These are phyloP conservation scores for Micromonas commoda DNA, from an alignment of 139 green algal genomes.

Conservation along the genomic window DNA sequence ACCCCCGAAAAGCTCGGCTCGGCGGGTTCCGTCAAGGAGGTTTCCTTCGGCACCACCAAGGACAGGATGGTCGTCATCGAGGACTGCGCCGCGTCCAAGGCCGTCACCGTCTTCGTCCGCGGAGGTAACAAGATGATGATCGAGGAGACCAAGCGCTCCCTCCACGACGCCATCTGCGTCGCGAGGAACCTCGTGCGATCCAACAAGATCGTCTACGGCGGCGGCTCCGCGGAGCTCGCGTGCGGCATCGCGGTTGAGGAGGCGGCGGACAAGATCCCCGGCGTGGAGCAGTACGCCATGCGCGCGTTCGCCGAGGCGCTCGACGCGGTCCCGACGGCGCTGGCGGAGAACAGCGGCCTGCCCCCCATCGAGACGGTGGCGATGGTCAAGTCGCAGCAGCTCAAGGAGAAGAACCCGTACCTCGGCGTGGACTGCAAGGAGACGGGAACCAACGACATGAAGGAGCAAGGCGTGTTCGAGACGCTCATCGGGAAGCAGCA, in stretches of 20 bases:
- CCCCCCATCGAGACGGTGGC: conserved; percentile 86
- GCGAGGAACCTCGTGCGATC: conserved; percentile 94
- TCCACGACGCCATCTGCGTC: conserved; percentile 98
- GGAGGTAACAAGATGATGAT: conserved; percentile 93
- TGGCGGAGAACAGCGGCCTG: conserved; percentile 94
- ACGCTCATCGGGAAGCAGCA: conserved; percentile 96
- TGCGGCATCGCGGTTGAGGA: conserved; percentile 83
- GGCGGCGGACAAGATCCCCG: conserved; percentile 66
- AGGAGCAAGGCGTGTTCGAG: conserved; percentile 96
- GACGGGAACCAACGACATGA: conserved; percentile 95
- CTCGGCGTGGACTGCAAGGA: conserved; percentile 98
- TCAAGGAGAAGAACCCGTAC: conserved; percentile 75
- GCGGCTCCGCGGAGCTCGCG: conserved; percentile 87
- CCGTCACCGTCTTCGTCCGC: conserved; percentile 94
- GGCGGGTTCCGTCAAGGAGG: conserved; percentile 71
- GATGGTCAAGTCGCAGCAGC: conserved; percentile 67
- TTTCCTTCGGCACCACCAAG: conserved; percentile 92
- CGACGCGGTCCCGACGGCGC: conserved; percentile 79
- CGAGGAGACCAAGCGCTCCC: conserved; percentile 85
- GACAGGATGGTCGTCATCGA: conserved; percentile 94
- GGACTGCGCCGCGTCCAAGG: conserved; percentile 83
- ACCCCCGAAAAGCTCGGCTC: conserved; percentile 83
- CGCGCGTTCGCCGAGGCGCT: conserved; percentile 90
- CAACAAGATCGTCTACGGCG: conserved; percentile 95
- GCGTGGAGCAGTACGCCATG: conserved; percentile 82